Percentiles rank a stretch among this genome's conserved stretches.
Conservation (phyloP, 495 filamentous ascomycete genomes). For the Hapsidospora chrysogenum region DNA sequence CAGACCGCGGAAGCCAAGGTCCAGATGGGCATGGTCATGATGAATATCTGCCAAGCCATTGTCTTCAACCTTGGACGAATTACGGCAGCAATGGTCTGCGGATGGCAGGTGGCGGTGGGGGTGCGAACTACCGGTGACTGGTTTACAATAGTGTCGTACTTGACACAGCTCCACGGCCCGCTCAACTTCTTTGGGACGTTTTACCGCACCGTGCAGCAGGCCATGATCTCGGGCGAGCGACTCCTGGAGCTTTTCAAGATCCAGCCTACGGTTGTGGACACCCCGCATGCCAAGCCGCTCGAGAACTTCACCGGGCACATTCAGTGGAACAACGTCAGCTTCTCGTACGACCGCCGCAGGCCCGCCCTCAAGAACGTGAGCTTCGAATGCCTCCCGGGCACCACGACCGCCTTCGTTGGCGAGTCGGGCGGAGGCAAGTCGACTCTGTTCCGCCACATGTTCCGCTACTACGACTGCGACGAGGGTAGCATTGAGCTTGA, state of each 20-base stretch:
- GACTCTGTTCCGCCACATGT: constrained; percentile 89
- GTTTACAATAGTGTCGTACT: constrained; percentile 68
- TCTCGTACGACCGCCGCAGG: constrained; percentile 77
- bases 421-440: constrained; percentile 96
- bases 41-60: constrained; percentile 88
- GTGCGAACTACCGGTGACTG: constrained; percentile 62
- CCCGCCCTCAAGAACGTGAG: constrained; percentile 68
- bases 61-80: constrained; percentile 87
- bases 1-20: constrained; percentile 82
- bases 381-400: constrained; percentile 74
- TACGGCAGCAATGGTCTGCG: constrained; percentile 67
- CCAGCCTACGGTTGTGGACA: constrained; percentile 76
- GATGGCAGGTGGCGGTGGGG: constrained; percentile 69
- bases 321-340: constrained; percentile 70
- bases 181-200: constrained; percentile 98
- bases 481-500: constrained; percentile 71
- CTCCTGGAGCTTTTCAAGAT: constrained; percentile 92
- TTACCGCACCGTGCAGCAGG: constrained; percentile 87
- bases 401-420: constrained; percentile 87
- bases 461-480: constrained; percentile 79
- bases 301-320: constrained; percentile 62
- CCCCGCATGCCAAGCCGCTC: constrained; percentile 29
- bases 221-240: constrained; percentile 92
- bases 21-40: constrained; percentile 68
- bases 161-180: constrained; percentile 80